Base-by-base conservation (phyloP, 129 eudicot species). In the Gnaphalium uliginosum region DNA sequence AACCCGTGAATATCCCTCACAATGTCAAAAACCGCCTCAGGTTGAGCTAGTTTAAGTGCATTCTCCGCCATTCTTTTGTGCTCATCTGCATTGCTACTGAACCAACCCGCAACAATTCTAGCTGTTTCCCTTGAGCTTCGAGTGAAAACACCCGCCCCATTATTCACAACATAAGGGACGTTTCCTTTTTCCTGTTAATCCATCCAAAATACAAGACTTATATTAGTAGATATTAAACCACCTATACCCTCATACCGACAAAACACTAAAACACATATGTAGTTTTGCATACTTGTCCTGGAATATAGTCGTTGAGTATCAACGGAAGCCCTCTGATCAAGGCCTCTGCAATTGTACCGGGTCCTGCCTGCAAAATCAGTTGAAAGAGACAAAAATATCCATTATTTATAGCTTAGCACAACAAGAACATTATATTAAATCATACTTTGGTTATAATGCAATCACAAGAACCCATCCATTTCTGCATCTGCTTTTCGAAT, bases 381-480 rank as follows among this genome's bases (percentile, higher is more conserved):
- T 19, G 61, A 74, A 32, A 65, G 9, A 14, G 15, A 43, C 18
- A 14, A 43, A 43, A 43, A 43, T 3, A 14, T 39, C 51, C 51
- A 43, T 43, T 13, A 43, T 43, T 13, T 14, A 0, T 43, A 37
- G 11, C 43, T 37, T 9, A 37, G 9, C 9, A 43, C 13, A 43
- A 43, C 51, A 43, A 13, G 18, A 43, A 39, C 1, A 6, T 37
- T 1, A 43, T 13, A 43, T 14, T 43, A 18, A 43, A 53, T 19
- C 82, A 14, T 83, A 93, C 98, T 85, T 93, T 93, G 63, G 98
- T 93, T 32, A 93, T 90, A 46, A 93, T 90, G 77, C 98, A 93
- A 79, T 93, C 98, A 50, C 98, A 93, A 78, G 96, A 88, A 9
- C 92, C 98, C 98, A 93, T 93, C 96, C 96, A 93, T 79, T 93